Conservation (phyloP, 2,329 filamentous ascomycete genomes). For the Diplodia seriata region DNA sequence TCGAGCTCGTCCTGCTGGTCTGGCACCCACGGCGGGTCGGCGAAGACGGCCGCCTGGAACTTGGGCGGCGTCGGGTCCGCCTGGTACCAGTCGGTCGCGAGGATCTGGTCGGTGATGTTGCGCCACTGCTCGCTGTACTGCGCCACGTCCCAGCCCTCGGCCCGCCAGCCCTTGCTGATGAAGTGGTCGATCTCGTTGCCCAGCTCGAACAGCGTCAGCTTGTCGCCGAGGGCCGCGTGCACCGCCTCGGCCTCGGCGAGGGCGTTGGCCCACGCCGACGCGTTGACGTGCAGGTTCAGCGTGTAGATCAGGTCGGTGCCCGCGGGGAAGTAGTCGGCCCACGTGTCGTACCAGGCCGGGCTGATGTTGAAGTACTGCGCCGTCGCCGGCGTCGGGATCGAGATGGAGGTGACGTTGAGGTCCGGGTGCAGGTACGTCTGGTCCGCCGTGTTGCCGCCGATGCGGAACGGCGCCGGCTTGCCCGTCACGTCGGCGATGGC, state of each 20-base stretch:
- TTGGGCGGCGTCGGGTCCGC: constrained; percentile 30
- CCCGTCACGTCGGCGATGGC: constrained; percentile 28
- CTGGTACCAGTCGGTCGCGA: constrained; percentile 32
- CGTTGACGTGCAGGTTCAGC: constrained; percentile 25
- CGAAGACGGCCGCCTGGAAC: constrained; percentile 35
- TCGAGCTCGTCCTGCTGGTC: constrained; percentile 30
- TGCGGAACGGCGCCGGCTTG: constrained; percentile 26
- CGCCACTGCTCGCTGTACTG: constrained; percentile 31
- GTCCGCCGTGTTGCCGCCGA: constrained; percentile 31
- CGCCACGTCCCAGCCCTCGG: constrained; percentile 23
- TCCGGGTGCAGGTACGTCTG: constrained; percentile 30
- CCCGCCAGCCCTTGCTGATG: constrained; percentile 29
- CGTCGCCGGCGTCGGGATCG: constrained; percentile 20
- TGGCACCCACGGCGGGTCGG: constrained; percentile 25
- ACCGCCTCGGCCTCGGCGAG: constrained; percentile 30
- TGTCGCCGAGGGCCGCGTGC: constrained; percentile 22
- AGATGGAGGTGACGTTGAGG: constrained; percentile 28
- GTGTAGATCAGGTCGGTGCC: constrained; percentile 31
- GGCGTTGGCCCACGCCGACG: constrained; percentile 22
- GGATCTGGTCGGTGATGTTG: constrained; percentile 33
- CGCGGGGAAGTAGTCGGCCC: constrained; percentile 29
- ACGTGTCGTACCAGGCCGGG: constrained; percentile 31
- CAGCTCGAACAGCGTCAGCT: constrained; percentile 26
- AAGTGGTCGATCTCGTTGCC: constrained; percentile 32
- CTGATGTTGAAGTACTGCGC: constrained; percentile 31